A percentile compares a stretch with the other conserved stretches of the same genome.
These are phyloP conservation scores for Chlamydomonas schloesseri DNA, from an alignment of 139 green algal species.

Conservation along the genomic window DNA sequence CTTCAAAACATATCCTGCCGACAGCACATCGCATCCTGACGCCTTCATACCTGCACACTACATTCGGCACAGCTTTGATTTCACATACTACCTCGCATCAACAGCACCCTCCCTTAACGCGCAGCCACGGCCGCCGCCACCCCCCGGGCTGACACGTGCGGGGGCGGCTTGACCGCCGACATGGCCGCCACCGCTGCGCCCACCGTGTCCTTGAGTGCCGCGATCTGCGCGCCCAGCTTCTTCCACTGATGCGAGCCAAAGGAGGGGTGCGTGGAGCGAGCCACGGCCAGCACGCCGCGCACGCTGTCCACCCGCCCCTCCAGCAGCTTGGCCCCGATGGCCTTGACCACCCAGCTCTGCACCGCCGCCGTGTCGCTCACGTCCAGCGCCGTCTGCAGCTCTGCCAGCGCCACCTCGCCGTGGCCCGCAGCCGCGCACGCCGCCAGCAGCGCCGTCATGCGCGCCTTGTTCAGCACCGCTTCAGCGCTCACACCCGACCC, in stretches of 20 bases:
- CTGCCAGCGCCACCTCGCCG: constrained; percentile 38
- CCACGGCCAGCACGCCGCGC: constrained; percentile 43
- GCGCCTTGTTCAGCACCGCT: constrained; percentile 58
- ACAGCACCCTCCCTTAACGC: too few species aligned
- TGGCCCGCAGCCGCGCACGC: constrained; percentile 19
- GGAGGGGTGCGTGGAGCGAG: constrained; percentile 57
- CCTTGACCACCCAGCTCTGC: constrained; percentile 60
- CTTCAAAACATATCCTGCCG: too few species aligned
- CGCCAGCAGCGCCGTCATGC: constrained; percentile 63
- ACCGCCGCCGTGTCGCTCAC: constrained; percentile 45
- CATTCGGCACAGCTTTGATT: too few species aligned
- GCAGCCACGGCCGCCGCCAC: background rate
- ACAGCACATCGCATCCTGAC: too few species aligned
- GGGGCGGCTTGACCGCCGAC: background rate
- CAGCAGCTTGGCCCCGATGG: constrained; percentile 69
- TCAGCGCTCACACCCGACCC: constrained; percentile 44
- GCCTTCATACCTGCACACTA: too few species aligned
- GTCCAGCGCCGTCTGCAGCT: constrained; percentile 53
- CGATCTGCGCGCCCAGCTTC: constrained; percentile 50
- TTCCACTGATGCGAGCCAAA: constrained; percentile 61
- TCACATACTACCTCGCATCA: too few species aligned
- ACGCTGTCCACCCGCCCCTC: constrained; percentile 70
- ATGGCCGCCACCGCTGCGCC: constrained; percentile 2
- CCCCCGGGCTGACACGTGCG: background rate
- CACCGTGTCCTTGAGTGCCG: constrained; percentile 34